Evolutionary conservation across 2,329 filamentous ascomycete genomes (phyloP), one percentile per base, ranked within the genome.

Genomic region (Colletotrichum coccodes): DNA sequence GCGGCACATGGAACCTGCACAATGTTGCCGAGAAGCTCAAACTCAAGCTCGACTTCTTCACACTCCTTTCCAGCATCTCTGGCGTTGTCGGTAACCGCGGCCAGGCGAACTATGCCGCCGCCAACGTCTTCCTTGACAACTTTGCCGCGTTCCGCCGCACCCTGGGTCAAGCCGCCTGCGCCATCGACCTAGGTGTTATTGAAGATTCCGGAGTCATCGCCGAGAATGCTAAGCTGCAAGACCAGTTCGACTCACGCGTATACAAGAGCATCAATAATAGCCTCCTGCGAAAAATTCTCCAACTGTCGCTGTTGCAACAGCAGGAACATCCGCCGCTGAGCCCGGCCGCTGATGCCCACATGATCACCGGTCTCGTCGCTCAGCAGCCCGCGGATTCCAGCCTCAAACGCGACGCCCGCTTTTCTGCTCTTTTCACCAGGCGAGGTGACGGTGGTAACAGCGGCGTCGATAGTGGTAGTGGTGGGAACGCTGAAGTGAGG

Each of bases 1-100:
- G 72, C 8, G 80, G 79, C 7, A 81, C 80, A 66, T 79, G 75
- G 75, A 83, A 83, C 60, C 75, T 84, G 0, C 79, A 84, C 68
- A 60, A 76, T 1, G 70, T 74, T 2, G 62, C 58, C 3, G 72
- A 79, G 18, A 62, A 70, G 23, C 57, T 68, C 14, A 46, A 62
- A 30, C 58, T 76, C 11, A 26, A 54, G 7, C 64, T 79, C 1
- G 79, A 81, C 66, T 81, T 80, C 73, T 83, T 80, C 70, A 73
- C 80, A 38, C 62, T 79, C 34, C 72, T 78, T 28, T 77, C 75
- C 6, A 80, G 77, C 18, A 67, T 77, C 16, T 72, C 75, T 3
- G 75, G 74, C 7, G 66, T 79, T 8, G 58, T 77, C 7, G 80
- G 78, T 9, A 70, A 75, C 6, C 64, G 73, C 1, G 75, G 74